Base-by-base conservation (phyloP, 2,329 filamentous ascomycete species). In the Endothia cerciana region DNA sequence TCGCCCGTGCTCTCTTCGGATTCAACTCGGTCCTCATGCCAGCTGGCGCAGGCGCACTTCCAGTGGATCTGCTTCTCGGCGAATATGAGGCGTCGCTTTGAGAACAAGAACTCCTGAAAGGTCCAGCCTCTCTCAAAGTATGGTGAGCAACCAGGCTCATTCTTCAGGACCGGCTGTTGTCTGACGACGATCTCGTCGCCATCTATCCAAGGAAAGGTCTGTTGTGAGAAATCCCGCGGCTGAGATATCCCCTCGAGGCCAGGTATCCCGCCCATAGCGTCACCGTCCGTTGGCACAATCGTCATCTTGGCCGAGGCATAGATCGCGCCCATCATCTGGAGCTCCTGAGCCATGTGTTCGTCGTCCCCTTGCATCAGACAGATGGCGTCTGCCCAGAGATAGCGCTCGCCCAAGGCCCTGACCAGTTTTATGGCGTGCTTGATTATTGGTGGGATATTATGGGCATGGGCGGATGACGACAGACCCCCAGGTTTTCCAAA, bases 101-200 rank as follows among this genome's bases (percentile, higher is more conserved):
- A 47, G 41, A 65, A 60, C 25, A 60, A 7, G 25, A 36, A 57
- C 25, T 61, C 63, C 22, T 65, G 63, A 28, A 65, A 65, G 4
- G 56, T 65, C 63, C 63, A 65, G 15, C 61, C 61, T 13, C 61
- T 30, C 22, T 57, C 51, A 36, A 57, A 63, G 36, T 57, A 63
- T 1, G 51, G 51, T 15, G 51, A 28, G 51, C 22, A 55, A 15
- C 51, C 51, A 33, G 25, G 51, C 22, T 55, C 51, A 33, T 55
- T 6, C 28, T 55, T 17, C 10, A 55, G 25, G 10, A 33, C 15
- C 25, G 25, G 51, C 25, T 30, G 51, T 25, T 55, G 4, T 10
- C 51, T 33, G 25, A 51, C 51, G 7, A 55, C 22, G 7, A 55
- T 33, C 8, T 33, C 28, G 7, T 17, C 25, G 13, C n/a, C 47